Evolutionary conservation across 148 eudicot species (phyloP).

Genomic region (Pharnaceum exiguum): DNA sequence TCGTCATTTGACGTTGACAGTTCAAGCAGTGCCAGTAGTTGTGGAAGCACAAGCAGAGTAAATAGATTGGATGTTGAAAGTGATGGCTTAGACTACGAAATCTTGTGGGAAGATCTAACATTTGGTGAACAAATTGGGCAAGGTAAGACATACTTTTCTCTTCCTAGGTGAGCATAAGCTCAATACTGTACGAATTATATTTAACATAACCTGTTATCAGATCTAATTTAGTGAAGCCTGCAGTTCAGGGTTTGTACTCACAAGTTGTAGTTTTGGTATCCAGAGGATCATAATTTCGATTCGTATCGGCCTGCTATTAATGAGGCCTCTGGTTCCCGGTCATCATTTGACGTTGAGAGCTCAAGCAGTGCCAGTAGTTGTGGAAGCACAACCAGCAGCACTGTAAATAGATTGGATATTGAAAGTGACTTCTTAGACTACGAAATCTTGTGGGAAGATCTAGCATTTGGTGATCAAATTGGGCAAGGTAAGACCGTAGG

Average conservation of each 20-base stretch:
- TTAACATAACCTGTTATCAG: too few species aligned
- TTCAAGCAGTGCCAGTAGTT: constrained; percentile 84
- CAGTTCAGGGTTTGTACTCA: too few species aligned
- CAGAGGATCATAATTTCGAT: constrained; percentile 47
- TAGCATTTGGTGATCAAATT: constrained; percentile 87
- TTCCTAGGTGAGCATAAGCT: background rate
- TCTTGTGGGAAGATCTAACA: constrained; percentile 93
- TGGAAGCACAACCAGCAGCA: constrained; percentile 80
- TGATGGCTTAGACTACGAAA: constrained; percentile 85
- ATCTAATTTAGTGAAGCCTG: too few species aligned
- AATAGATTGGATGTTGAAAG: constrained; percentile 69
- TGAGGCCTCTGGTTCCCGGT: constrained; percentile 85
- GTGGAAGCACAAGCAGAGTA: constrained; percentile 79
- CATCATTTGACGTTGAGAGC: constrained; percentile 73
- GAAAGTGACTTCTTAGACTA: constrained; percentile 78
- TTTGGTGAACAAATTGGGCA: constrained; percentile 96
- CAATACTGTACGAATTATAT: too few species aligned
- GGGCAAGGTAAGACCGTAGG: constrained; percentile 99
- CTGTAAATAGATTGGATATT: constrained; percentile 62
- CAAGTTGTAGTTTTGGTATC: too few species aligned
- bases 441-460: constrained; percentile 96
- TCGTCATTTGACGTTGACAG: constrained; percentile 75
- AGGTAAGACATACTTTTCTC: constrained; percentile 39
- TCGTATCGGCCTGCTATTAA: constrained; percentile 35
- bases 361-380: constrained; percentile 86